Evolutionary conservation across 371 early-diverging fungal species (phyloP).

Genomic region (Rhizopus arrhizus): DNA sequence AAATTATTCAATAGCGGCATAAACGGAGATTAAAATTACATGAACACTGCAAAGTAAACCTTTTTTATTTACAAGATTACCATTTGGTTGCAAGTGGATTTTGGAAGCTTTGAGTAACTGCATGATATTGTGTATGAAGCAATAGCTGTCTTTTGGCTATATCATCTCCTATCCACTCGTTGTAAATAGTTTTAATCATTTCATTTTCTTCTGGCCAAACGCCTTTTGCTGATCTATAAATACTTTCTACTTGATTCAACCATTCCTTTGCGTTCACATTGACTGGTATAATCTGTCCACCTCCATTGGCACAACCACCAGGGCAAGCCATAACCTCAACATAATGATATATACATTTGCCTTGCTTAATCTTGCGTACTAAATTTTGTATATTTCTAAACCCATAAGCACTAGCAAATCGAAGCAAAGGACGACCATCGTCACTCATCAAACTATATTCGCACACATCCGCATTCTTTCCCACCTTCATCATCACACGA

Average conservation of each 20-base stretch:
- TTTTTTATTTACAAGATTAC: slow-evolving; percentile 39
- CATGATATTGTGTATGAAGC: slow-evolving; percentile 79
- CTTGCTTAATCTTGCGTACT: slow-evolving; percentile 81
- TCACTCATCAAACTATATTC: slow-evolving; percentile 62
- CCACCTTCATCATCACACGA: slow-evolving; percentile 59
- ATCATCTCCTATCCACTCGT: slow-evolving; percentile 52
- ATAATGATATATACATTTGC: slow-evolving; percentile 77
- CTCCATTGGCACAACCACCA: slow-evolving; percentile 90
- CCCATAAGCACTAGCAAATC: slow-evolving; percentile 90
- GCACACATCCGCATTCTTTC: slow-evolving; percentile 83
- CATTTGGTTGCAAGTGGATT: slow-evolving; percentile 78
- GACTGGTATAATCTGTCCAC: slow-evolving; percentile 75
- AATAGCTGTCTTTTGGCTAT: slow-evolving; percentile 49
- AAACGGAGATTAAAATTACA: not conserved
- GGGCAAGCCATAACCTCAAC: slow-evolving; percentile 98
- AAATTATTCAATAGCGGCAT: not conserved
- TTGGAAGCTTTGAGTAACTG: slow-evolving; percentile 63
- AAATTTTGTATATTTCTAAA: slow-evolving; percentile 97
- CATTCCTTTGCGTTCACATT: slow-evolving; percentile 64
- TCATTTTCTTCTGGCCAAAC: slow-evolving; percentile 62
- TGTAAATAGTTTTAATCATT: slow-evolving; percentile 56
- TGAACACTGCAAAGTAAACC: no score
- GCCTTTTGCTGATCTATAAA: slow-evolving; percentile 56
- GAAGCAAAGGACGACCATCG: slow-evolving; percentile 57
- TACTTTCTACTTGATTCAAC: slow-evolving; percentile 57